phyloP scores from a whole-genome alignment of 176 grass and related monocot species.

The Puya raimondii region DNA sequence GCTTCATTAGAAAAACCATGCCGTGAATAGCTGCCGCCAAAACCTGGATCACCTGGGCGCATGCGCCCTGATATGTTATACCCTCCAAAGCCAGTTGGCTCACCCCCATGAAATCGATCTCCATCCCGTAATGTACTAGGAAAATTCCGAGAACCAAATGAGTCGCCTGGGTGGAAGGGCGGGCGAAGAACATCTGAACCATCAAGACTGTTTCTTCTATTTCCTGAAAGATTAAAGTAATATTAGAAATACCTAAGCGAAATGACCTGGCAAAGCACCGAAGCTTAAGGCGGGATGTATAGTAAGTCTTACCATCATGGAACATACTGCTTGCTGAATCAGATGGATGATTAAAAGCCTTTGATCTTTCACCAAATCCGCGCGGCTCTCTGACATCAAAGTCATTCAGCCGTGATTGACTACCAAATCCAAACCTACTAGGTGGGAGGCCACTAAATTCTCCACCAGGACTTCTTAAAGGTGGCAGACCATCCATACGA shows the following conservation, averaged over 20 bases:
- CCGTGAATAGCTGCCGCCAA: slow-evolving; percentile 28
- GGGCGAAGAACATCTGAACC: slow-evolving; percentile 26
- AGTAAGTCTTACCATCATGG: slow-evolving; percentile 4
- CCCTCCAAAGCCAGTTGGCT: slow-evolving; percentile 27
- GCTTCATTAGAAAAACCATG: slow-evolving; percentile 54
- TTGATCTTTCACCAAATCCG: slow-evolving; percentile 20
- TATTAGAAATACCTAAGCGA: slow-evolving; percentile 37
- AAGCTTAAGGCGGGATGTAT: not conserved
- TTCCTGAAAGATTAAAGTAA: slow-evolving; percentile 22
- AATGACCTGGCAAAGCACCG: slow-evolving; percentile 31
- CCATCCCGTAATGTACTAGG: slow-evolving; percentile 11
- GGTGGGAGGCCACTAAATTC: slow-evolving; percentile 20
- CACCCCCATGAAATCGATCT: slow-evolving; percentile 25
- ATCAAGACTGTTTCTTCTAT: slow-evolving; percentile 41
- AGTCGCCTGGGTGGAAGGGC: slow-evolving; percentile 34
- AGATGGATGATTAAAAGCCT: slow-evolving; percentile 17
- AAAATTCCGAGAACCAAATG: slow-evolving; percentile 23
- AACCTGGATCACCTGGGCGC: slow-evolving; percentile 31
- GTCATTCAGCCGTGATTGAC: not conserved
- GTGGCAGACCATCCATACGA: slow-evolving; percentile 42
- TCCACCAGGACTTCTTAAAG: slow-evolving; percentile 46
- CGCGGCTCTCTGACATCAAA: slow-evolving; percentile 12
- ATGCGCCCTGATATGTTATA: slow-evolving; percentile 27
- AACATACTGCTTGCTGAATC: not conserved
- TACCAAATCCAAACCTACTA: slow-evolving; percentile 20